Percentiles rank a stretch among this genome's conserved stretches.
Evolutionary conservation across 305 asterid species (phyloP).

Genomic region (Fraxinus ornus): DNA sequence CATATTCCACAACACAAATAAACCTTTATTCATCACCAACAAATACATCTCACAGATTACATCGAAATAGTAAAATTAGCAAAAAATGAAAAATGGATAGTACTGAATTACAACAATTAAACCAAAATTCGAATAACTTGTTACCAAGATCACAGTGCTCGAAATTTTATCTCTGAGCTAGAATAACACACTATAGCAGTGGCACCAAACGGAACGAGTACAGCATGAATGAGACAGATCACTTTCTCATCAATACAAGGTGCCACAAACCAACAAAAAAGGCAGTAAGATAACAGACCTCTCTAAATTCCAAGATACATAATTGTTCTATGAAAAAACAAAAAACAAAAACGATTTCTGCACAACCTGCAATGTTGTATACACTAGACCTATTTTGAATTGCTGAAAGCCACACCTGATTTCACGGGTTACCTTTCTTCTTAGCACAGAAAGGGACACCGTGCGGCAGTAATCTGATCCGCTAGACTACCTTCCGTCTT

Average conservation of each 20-base stretch:
- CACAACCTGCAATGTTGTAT: conserved; percentile 47
- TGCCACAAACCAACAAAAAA: neutral
- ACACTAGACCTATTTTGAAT: conserved; percentile 31
- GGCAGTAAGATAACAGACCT: conserved; percentile 13
- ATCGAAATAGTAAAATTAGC: neutral
- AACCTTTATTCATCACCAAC: neutral
- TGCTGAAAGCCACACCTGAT: conserved; percentile 19
- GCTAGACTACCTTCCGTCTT: no score
- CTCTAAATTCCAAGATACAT: conserved; percentile 14
- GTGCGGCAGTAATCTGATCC: no score
- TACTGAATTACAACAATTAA: neutral
- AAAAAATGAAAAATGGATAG: neutral
- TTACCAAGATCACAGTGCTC: neutral
- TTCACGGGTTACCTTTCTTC: no score
- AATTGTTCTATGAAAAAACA: conserved; percentile 19
- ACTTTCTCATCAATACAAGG: neutral
- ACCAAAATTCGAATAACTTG: neutral
- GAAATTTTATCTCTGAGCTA: neutral
- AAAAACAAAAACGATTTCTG: conserved; percentile 29
- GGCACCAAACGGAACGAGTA: neutral
- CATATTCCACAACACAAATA: neutral
- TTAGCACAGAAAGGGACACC: no score
- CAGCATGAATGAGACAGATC: neutral
- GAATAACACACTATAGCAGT: neutral
- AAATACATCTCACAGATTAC: neutral